These are phyloP conservation scores for Primulina huaijiensis DNA, from an alignment of 257 asterid genomes.

Conservation along the genomic window DNA sequence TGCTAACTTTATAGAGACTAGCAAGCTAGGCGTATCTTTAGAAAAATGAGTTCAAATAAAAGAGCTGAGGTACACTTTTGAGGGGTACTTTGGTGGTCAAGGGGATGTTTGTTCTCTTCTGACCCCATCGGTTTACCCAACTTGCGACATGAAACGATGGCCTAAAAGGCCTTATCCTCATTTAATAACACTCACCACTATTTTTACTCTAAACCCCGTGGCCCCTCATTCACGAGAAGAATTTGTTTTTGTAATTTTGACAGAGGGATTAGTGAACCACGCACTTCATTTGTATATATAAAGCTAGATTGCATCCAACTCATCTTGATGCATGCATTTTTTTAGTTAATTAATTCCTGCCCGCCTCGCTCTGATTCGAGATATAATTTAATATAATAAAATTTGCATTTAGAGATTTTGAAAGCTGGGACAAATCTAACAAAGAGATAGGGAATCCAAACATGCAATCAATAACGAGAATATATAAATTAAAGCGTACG, in stretches of 20 bases:
- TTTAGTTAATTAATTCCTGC: no score
- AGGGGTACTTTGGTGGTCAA: conserved; percentile 43
- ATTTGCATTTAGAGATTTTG: background rate
- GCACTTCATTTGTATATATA: conserved; percentile 4
- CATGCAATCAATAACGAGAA: conserved; percentile 23
- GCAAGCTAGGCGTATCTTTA: conserved; percentile 16
- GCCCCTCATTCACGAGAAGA: conserved; percentile 27
- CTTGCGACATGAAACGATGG: conserved; percentile 60
- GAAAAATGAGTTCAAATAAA: conserved; percentile 34
- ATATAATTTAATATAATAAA: no score
- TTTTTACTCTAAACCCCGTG: conserved; percentile 18
- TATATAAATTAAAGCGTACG: conserved; percentile 20
- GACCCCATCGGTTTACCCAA: conserved; percentile 39
- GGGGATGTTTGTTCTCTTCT: conserved; percentile 23
- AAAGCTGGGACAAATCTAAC: background rate
- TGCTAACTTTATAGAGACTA: conserved; percentile 6
- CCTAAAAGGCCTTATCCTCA: conserved; percentile 45
- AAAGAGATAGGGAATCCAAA: conserved; percentile 29
- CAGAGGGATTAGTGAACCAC: conserved; percentile 32
- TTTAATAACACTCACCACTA: conserved; percentile 42
- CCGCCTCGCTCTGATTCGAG: no score
- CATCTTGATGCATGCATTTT: background rate
- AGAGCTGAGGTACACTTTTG: conserved; percentile 35
- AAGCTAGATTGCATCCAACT: conserved; percentile 24
- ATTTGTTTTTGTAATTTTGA: conserved; percentile 18